Evolutionary conservation across 345 rosid species (phyloP), one percentile per base, ranked within the genome.

Genomic region (Clausena lansium): DNA sequence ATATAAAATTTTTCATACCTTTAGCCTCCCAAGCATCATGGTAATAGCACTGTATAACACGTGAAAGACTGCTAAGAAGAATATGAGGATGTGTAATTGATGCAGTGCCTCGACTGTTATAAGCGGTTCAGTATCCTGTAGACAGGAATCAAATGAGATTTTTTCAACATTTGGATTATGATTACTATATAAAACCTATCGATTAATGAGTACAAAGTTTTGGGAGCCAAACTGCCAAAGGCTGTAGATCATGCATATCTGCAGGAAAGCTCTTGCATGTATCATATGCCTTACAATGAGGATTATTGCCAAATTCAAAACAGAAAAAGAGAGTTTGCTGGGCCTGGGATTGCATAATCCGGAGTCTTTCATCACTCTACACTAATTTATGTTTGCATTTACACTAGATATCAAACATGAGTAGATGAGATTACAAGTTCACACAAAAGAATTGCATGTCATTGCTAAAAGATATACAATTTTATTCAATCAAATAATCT

Each of bases 21-120:
- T 94, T 67, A 97, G 86, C 76, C 98, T 88, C 67, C 98, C 98
- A 24, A 97, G 97, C 91, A 86, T 79, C 99, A 97, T 93, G 6
- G 98, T 97, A 58, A 86, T 74, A 55, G 86, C 78, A 78, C 98
- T 97, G 78, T 90, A 93, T 57, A 91, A 1, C 60, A 97, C 97
- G 45, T 97, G 98, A 75, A 94, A 84, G 72, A 89, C 84, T 7
- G 99, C 99, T 82, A 97, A 80, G 90, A 97, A 97, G 88, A 97
- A 97, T 54, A 97, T 87, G 77, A 94, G 98, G 62, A 94, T 89
- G 81, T 94, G 99, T 62, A 97, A 76, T 54, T 97, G 85, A 83
- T 97, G 98, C 81, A 97, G 84, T 73, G 93, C 98, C 7, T 91
- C 65, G 8, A 58, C 69, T 14, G 99, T 86, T 78, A 97, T 91